Base-by-base conservation (phyloP, 352 stramenopile genomes). In the Phytophthora pistaciae region DNA sequence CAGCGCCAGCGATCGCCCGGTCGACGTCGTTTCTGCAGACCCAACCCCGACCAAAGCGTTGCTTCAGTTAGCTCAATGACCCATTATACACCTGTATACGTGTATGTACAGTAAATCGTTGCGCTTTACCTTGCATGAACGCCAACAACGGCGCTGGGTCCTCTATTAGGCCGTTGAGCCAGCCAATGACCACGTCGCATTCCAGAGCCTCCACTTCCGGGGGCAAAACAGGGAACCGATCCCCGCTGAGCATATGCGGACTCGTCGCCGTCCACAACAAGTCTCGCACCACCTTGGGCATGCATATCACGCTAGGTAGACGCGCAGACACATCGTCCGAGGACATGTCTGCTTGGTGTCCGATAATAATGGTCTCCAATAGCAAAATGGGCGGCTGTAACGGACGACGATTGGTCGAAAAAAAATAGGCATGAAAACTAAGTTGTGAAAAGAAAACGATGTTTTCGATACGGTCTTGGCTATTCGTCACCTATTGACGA, bases 231-330 rank as follows among this genome's bases (percentile, higher is more conserved):
- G 83, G 78, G 52, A 84, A 89, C 6, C 23, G 66, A 57, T 66
- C 67, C 0, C 29, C 68, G 42, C 71, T 74, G 60, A 92, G 75
- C 46, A 94, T 66, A 36, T 92, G 85, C 2, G 85, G 85, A 67
- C 87, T 93, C 3, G 78, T 77, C 50, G 85, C 70, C 11, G 70
- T 64, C 84, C 87, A 94, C 25, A 92, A 68, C 63, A 94, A 74
- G 69, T 93, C 84, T 36, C 83, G 80, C 40, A 94, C 75, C 10
- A 91, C 75, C 74, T 93, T 94, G 21, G 76, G 79, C 40, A 75
- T 71, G 42, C 21, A 7, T 16, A 54, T 50, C 3, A 60, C 36
- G 46, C 25, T 64, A 52, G 59, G 63, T 5, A 76, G 66, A 59
- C 59, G 54, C 5, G 48, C 52, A 25, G 14, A 60, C 63, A 25